Evolutionary conservation across 208 protist genomes (phyloP).

Genomic region (Leptomonas seymouri): DNA sequence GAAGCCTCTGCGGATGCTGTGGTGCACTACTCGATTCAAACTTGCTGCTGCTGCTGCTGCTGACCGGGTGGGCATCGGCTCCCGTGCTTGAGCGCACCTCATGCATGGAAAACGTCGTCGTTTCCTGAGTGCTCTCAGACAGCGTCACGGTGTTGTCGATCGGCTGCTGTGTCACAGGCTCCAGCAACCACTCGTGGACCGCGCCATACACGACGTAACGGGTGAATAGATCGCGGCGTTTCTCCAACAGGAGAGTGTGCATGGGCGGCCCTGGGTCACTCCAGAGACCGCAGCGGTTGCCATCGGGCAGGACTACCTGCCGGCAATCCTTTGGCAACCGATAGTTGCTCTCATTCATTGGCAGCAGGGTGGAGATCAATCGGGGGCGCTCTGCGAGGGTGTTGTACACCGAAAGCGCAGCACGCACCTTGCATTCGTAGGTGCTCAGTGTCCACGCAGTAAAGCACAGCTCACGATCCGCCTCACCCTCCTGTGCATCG

Average conservation of each 20-base stretch:
- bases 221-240: constrained; percentile 39
- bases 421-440: constrained; percentile 68
- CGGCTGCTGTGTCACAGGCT: neutral
- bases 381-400: constrained; percentile 57
- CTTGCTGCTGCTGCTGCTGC: neutral
- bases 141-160: neutral
- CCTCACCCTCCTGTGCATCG: constrained; percentile 10
- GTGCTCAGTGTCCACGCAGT: constrained; percentile 69
- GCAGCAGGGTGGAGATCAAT: constrained; percentile 48
- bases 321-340: neutral
- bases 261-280: constrained; percentile 31
- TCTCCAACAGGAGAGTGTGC: constrained; percentile 53
- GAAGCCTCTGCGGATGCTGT: neutral
- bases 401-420: constrained; percentile 80
- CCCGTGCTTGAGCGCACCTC: neutral
- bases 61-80: neutral
- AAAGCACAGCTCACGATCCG: constrained; percentile 60
- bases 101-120: neutral
- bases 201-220: constrained; percentile 37
- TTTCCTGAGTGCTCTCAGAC: neutral
- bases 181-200: constrained; percentile 14
- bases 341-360: neutral
- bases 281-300: constrained; percentile 18
- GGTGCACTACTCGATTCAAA: neutral
- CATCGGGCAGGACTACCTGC: neutral